These are phyloP conservation scores for Trichosphaerium sp. DNA, from an alignment of 78 protist species.

Conservation along the genomic window DNA sequence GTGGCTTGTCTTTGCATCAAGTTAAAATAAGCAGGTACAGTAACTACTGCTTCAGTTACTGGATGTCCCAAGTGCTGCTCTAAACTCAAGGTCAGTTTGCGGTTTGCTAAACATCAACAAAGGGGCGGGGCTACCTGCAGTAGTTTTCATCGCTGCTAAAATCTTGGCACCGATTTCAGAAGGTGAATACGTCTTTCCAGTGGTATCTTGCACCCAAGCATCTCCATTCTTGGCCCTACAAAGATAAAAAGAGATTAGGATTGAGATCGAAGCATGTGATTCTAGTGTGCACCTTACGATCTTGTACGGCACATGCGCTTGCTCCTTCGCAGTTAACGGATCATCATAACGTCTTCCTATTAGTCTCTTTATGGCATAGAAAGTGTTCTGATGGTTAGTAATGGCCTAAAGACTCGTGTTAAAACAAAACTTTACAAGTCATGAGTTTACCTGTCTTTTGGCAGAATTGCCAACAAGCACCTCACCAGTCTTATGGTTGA, in stretches of 20 bases:
- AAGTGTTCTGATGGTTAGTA: conserved; percentile 78
- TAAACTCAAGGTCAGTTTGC: not conserved
- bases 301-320: conserved; percentile 50
- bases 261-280: too few species aligned
- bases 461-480: conserved; percentile 59
- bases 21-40: conserved; percentile 89
- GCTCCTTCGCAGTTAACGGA: conserved; percentile 47
- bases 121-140: conserved; percentile 51
- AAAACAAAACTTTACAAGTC: not conserved
- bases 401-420: too few species aligned
- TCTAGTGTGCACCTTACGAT: too few species aligned
- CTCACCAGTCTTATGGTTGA: conserved; percentile 51
- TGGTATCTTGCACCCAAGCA: conserved; percentile 88
- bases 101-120: not conserved
- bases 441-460: conserved; percentile 35
- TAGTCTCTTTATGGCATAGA: conserved; percentile 85
- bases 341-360: conserved; percentile 73
- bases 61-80: conserved; percentile 69
- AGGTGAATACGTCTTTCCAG: conserved; percentile 88
- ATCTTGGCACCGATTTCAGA: conserved; percentile 92
- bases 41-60: conserved; percentile 89
- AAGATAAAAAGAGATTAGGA: too few species aligned
- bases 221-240: conserved; percentile 85
- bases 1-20: conserved; percentile 82
- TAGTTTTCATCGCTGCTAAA: conserved; percentile 92